Conservation (phyloP, 2,329 filamentous ascomycete genomes). For the Colletotrichum cereale region DNA sequence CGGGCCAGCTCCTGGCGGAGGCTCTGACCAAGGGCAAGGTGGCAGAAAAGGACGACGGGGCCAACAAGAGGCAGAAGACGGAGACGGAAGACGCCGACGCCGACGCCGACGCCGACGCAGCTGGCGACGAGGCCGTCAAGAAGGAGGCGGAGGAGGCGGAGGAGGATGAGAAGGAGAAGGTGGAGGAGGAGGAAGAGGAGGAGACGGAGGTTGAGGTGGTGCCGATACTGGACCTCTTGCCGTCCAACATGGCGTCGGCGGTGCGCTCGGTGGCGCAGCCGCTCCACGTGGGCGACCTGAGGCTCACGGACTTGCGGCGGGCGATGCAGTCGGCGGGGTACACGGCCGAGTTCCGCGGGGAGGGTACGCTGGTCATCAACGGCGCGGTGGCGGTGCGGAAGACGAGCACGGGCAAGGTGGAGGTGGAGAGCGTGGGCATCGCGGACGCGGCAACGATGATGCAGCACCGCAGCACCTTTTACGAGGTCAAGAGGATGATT, state of each 20-base stretch:
- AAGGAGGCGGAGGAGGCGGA: constrained; percentile 34
- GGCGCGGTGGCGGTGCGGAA: constrained; percentile 90
- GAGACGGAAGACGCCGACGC: constrained; percentile 46
- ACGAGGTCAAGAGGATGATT: constrained; percentile 89
- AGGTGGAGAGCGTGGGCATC: constrained; percentile 82
- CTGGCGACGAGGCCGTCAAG: constrained; percentile 32
- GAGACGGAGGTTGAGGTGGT: constrained; percentile 46
- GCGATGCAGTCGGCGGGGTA: constrained; percentile 87
- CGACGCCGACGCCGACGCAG: constrained; percentile 32
- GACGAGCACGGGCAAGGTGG: constrained; percentile 86
- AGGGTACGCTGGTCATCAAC: constrained; percentile 92
- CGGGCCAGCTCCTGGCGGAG: constrained; percentile 71
- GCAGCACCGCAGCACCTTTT: constrained; percentile 76
- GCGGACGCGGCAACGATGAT: constrained; percentile 54
- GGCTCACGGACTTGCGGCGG: constrained; percentile 87
- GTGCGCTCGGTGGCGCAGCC: constrained; percentile 85
- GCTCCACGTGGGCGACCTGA: constrained; percentile 92
- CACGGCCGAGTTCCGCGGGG: constrained; percentile 91
- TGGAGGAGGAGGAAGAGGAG: constrained; percentile 33
- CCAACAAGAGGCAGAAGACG: constrained; percentile 64
- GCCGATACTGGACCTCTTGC: constrained; percentile 67
- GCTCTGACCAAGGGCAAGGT: constrained; percentile 56
- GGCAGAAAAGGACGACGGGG: constrained; percentile 56
- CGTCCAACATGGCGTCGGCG: constrained; percentile 74
- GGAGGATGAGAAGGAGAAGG: background rate